Evolutionary conservation across 2,329 filamentous ascomycete species (phyloP).

Genomic region (Diaporthe aspalathi): DNA sequence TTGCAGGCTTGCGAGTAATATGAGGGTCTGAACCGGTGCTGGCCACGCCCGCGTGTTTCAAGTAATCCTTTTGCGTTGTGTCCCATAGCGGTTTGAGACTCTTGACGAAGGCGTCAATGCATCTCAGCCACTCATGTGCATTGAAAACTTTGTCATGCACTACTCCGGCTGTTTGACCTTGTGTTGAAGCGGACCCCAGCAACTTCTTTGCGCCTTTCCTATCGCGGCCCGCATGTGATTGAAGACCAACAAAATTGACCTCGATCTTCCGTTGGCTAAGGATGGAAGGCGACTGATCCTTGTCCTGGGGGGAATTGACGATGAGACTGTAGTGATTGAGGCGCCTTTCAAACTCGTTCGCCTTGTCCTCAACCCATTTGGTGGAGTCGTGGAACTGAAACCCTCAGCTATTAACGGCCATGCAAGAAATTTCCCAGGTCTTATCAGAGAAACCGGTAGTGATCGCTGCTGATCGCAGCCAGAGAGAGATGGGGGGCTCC

Average conservation of each 20-base stretch:
- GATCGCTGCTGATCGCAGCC: too few relatives aligned
- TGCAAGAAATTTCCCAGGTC: too few relatives aligned
- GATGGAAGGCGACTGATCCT: too few relatives aligned
- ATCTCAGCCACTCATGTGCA: neutral
- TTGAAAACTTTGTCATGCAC: neutral
- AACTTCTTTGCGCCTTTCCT: neutral
- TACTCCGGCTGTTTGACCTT: accelerated
- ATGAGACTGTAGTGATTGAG: neutral
- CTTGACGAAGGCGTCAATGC: neutral
- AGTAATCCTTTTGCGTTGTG: neutral
- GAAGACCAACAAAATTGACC: neutral
- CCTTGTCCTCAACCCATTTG: neutral
- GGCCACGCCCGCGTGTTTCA: neutral
- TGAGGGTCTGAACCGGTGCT: neutral
- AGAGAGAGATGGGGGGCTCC: too few relatives aligned
- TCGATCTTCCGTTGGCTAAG: neutral
- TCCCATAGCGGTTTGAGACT: neutral
- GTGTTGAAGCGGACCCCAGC: accelerated
- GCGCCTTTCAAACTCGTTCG: neutral
- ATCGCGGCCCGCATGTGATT: neutral
- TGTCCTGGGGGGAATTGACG: neutral
- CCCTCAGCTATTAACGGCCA: neutral
- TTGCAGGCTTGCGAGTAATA: neutral
- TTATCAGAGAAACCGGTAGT: too few relatives aligned
- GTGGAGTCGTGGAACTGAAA: neutral